Evolutionary conservation across 164 flowering plant genomes (phyloP).

Genomic region (Macadamia tetraphylla): DNA sequence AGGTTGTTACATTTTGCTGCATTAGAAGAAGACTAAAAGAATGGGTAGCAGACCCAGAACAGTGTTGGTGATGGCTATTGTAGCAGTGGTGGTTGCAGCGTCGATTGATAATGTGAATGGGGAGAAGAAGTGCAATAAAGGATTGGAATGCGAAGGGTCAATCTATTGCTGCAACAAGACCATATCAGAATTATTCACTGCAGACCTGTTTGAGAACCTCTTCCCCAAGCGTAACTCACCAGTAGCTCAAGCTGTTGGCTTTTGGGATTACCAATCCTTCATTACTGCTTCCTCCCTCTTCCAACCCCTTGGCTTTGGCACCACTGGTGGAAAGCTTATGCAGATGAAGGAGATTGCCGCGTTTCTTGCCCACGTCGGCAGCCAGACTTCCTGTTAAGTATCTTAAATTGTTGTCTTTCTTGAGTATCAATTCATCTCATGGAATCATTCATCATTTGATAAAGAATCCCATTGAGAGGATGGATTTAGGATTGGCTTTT

Average conservation of each 20-base stretch:
- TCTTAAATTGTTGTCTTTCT: neutral
- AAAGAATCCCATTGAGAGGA: too few species aligned
- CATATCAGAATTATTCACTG: conserved; percentile 63
- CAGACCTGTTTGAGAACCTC: conserved; percentile 77
- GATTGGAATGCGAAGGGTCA: too few species aligned
- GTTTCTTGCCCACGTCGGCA: conserved; percentile 84
- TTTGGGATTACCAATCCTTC: conserved; percentile 82
- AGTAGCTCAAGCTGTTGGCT: conserved; percentile 75
- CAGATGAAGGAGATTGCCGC: conserved; percentile 85
- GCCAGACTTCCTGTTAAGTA: conserved; percentile 66
- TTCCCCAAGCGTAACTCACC: conserved; percentile 84
- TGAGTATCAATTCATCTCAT: too few species aligned
- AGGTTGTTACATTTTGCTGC: too few species aligned
- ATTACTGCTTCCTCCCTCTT: conserved; percentile 55
- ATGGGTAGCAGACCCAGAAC: too few species aligned
- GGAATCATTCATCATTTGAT: too few species aligned
- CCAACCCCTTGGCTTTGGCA: conserved; percentile 82
- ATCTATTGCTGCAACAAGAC: conserved; percentile 22
- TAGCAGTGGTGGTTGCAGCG: too few species aligned
- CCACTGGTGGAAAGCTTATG: conserved; percentile 68
- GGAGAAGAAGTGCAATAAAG: neutral
- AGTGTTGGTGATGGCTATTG: too few species aligned
- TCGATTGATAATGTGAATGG: neutral
- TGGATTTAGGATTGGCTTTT: too few species aligned
- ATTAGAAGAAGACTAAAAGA: too few species aligned